These are phyloP conservation scores for Syzygium grande DNA, from an alignment of 345 rosid genomes.

Conservation along the genomic window DNA sequence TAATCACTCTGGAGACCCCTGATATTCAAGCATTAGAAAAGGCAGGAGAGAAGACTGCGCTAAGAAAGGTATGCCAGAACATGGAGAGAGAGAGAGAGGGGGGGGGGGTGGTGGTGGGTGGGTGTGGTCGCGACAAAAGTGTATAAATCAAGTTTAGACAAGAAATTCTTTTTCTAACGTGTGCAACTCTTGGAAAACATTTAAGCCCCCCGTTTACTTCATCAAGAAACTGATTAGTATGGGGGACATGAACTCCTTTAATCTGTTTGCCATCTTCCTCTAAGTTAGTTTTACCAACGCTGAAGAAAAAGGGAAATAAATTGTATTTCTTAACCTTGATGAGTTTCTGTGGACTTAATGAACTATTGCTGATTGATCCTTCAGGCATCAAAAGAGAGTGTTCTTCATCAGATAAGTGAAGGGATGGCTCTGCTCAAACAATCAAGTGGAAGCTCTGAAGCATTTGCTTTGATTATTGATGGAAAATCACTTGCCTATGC, in stretches of 20 bases:
- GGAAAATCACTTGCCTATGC: slow-evolving; percentile 94
- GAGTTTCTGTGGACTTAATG: background rate
- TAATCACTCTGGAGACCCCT: slow-evolving; percentile 66
- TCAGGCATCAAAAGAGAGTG: slow-evolving; percentile 73
- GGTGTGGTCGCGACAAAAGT: background rate
- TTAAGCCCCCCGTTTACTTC: background rate
- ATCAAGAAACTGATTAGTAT: background rate
- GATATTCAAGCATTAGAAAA: slow-evolving; percentile 63
- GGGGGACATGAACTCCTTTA: background rate
- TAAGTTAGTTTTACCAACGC: background rate
- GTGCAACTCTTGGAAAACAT: background rate
- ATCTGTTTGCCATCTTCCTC: background rate
- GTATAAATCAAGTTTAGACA: background rate
- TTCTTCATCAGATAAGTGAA: slow-evolving; percentile 45
- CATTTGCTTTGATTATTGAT: slow-evolving; percentile 82
- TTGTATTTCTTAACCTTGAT: background rate
- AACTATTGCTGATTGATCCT: background rate
- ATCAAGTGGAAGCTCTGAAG: slow-evolving; percentile 45
- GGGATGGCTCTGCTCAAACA: slow-evolving; percentile 48
- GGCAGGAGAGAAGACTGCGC: slow-evolving; percentile 49
- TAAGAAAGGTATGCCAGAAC: slow-evolving; percentile 43
- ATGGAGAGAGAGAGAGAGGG: background rate
- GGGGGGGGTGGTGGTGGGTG: background rate
- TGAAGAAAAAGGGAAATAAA: background rate
- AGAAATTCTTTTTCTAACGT: background rate